Percentiles rank a stretch among this genome's conserved stretches.
These are phyloP conservation scores for Termitomyces sp. DNA, from an alignment of 768 basidiomycete species.

Conservation along the genomic window DNA sequence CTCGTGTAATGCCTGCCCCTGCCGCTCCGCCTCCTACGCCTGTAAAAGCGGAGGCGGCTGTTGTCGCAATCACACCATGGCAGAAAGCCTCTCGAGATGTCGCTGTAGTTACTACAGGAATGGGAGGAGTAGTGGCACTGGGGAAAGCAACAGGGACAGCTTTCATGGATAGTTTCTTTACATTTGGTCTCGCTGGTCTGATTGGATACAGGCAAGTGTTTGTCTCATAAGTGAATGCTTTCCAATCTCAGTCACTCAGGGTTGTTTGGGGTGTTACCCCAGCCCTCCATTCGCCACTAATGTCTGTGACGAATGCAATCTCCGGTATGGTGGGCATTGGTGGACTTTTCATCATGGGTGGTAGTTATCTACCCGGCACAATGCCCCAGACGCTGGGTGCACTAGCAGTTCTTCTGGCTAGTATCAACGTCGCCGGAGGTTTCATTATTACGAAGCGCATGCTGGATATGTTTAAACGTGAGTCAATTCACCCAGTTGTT, in stretches of 20 bases:
- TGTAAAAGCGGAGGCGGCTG: conserved; percentile 39
- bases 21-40: conserved; percentile 44
- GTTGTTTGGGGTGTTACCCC: conserved; percentile 90
- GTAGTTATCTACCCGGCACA: conserved; percentile 77
- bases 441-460: conserved; percentile 89
- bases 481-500: conserved; percentile 9
- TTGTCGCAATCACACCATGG: conserved; percentile 76
- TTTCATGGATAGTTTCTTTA: conserved; percentile 89
- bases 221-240: neutral
- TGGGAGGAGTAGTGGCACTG: conserved; percentile 66
- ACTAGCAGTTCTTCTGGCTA: conserved; percentile 79
- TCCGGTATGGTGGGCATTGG: conserved; percentile 60
- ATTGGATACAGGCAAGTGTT: conserved; percentile 58
- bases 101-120: conserved; percentile 65
- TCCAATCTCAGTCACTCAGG: conserved; percentile 24
- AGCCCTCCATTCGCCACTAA: conserved; percentile 83
- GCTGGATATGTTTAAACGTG: conserved; percentile 91
- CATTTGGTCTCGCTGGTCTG: conserved; percentile 80
- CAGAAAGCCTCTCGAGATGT: conserved; percentile 77
- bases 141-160: conserved; percentile 77
- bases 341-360: conserved; percentile 89
- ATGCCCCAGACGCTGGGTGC: conserved; percentile 78
- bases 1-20: conserved; percentile 64
- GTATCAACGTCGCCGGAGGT: conserved; percentile 84
- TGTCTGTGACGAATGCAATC: conserved; percentile 89